Evolutionary conservation across 345 rosid genomes (phyloP).

Genomic region (Lepidium aucheri): DNA sequence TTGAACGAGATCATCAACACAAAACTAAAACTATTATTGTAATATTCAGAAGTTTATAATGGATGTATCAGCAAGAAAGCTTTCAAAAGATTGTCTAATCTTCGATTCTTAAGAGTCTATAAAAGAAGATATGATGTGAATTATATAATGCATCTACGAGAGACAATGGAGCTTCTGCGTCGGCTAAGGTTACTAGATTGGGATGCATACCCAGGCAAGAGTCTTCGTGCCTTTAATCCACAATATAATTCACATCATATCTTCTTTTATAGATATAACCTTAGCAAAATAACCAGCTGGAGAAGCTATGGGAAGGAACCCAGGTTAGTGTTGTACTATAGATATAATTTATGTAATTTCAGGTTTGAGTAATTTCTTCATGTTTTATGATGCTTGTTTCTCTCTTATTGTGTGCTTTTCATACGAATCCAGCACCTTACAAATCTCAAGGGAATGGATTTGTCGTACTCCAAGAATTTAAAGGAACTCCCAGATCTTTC

Average conservation of each 20-base stretch:
- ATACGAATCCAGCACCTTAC: background rate
- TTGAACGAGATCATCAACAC: too few relatives aligned
- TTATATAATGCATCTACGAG: too few relatives aligned
- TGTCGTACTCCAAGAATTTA: background rate
- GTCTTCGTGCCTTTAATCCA: background rate
- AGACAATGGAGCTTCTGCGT: too few relatives aligned
- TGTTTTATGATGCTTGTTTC: background rate
- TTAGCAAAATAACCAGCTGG: background rate
- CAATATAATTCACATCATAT: slow-evolving; percentile 5
- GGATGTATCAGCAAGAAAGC: too few relatives aligned
- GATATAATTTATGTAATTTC: too few relatives aligned
- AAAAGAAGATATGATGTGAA: too few relatives aligned
- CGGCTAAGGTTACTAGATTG: background rate
- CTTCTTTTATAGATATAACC: too few relatives aligned
- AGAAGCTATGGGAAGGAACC: slow-evolving; percentile 8
- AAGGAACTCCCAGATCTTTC: slow-evolving; percentile 14
- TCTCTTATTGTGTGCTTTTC: background rate
- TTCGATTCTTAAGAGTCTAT: too few relatives aligned
- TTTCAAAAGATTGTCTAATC: too few relatives aligned
- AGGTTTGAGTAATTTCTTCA: background rate
- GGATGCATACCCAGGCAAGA: slow-evolving; percentile 3
- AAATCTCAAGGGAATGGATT: slow-evolving; percentile 7
- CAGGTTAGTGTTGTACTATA: background rate
- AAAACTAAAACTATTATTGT: too few relatives aligned
- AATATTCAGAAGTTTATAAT: too few relatives aligned